Base-by-base conservation (phyloP, 2,329 filamentous ascomycete genomes). In the Ascochyta pisi region DNA sequence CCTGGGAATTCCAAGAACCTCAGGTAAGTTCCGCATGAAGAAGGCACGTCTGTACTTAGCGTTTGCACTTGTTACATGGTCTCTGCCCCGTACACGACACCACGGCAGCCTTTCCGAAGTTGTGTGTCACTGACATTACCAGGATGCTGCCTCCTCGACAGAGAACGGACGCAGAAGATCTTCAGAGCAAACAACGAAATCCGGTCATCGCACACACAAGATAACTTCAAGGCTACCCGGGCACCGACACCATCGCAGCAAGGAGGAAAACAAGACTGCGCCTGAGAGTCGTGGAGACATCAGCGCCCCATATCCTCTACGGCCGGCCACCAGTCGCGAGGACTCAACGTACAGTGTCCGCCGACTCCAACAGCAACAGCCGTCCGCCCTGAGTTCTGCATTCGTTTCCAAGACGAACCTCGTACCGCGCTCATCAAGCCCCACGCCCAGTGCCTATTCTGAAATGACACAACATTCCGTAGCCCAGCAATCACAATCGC, bases 1-100 rank as follows among this genome's bases (percentile, higher is more conserved):
- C 95, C n/a, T 99, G 96, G 83, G 84, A 96, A 60, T 98, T 95
- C 73, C 95, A 98, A 77, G 91, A 95, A 73, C 84, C 84, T 63
- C 86, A 91, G 79, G 89, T 91, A 76, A 81, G 87, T 68, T 43
- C 49, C 58, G 31, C 29, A 31, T 43, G 51, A 26, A 34, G 39
- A 27, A 60, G 27, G 38, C 39, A 35, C 38, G 27, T 1, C 12
- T 19, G 22, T 29, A 13, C 39, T 13, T 37, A 16, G 23, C 16
- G 27, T 41, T 22, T 43, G 45, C 35, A 19, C 12, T 29, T 22
- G 5, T 13, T 41, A 16, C 10, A 19, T 19, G 19, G 2, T 19
- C 2, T 3, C 29, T 13, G 34, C 33, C 16, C 31, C 41, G 38
- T 42, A 16, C 40, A 40, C 41, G 27, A 13, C 35, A 16, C 37